Evolutionary conservation across 805 yeast species (phyloP), one percentile per base, ranked within the genome.

Genomic region (Nakazawaea holstii): DNA sequence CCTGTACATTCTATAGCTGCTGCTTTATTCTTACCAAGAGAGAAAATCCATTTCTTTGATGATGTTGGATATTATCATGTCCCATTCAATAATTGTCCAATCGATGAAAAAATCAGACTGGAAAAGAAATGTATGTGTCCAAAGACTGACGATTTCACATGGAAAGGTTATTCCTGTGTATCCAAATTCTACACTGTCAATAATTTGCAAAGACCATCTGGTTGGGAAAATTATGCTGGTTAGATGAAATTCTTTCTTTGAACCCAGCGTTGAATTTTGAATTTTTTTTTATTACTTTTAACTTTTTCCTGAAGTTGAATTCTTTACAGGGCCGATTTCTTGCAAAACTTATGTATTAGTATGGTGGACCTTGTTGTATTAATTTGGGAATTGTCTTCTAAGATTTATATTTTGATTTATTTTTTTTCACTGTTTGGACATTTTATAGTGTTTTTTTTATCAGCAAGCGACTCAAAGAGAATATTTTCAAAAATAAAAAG

Each of bases 1-100:
- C 96, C 96, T 32, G 84, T 88, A 43, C 96, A 88, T 65, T 85
- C 95, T 6, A 82, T 88, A 58, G 96, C 94, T 30, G 96, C 87
- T 17, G 70, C 94, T 4, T 69, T 89, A 54, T 86, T 89, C 69
- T 61, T 87, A 64, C 80, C 85, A 46, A 79, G 76, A 62, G 80
- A 78, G 52, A 71, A 82, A 59, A 68, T 89, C 43, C 95, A 89
- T 60, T 80, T 84, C 73, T 90, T 90, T 62, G 84, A 79, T 50
- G 95, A 88, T 59, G 77, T 88, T 52, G 96, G 96, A 44, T 88
- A 89, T 66, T 85, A 61, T 69, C 96, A 88, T 62, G 82, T 75
- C 50, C 96, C 96, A 20, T 87, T 82, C 78, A 69, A 77, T 59
- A 80, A 82, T 66, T 87, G 95, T 75, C 96, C 97, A 4, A 69